phyloP scores from a whole-genome alignment of 1,284 basidiomycete genomes.

The Anthracocystis panici-leucophaei region DNA sequence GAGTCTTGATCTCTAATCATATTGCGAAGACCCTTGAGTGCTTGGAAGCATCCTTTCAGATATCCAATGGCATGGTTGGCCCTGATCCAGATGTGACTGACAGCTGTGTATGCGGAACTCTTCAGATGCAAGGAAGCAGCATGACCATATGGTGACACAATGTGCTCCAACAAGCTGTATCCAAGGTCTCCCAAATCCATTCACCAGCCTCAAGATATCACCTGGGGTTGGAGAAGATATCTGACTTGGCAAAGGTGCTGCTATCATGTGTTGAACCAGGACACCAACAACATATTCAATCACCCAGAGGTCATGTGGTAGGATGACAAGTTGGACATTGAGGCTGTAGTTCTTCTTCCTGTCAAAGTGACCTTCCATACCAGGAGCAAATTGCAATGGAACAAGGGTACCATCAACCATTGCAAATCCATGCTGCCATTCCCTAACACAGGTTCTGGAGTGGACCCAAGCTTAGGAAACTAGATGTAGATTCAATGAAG shows the following conservation, averaged over 20 bases:
- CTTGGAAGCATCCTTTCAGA: conserved; percentile 2
- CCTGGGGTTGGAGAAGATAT: not conserved
- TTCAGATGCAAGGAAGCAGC: not conserved
- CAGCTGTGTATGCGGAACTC: conserved; percentile 2
- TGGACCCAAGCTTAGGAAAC: not conserved
- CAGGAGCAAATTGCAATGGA: not conserved
- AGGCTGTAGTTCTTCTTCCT: conserved; percentile 2
- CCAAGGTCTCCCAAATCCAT: conserved; percentile 1
- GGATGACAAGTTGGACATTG: not conserved
- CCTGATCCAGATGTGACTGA: conserved; percentile 2
- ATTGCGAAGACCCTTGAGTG: not conserved
- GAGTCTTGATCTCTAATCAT: not conserved
- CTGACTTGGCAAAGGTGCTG: not conserved
- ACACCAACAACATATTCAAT: not conserved
- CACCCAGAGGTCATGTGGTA: not conserved
- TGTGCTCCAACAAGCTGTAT: not conserved
- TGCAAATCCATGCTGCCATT: not conserved
- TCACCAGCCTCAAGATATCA: not conserved
- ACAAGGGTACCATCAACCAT: not conserved
- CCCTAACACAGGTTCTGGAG: not conserved
- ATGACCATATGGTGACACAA: not conserved
- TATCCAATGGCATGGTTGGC: conserved; percentile 8
- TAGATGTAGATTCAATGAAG: no score
- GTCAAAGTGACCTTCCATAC: not conserved
- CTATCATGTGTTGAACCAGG: conserved; percentile 1